phyloP scores from a whole-genome alignment of 2,329 filamentous ascomycete genomes.

The Ophiostoma sp. region DNA sequence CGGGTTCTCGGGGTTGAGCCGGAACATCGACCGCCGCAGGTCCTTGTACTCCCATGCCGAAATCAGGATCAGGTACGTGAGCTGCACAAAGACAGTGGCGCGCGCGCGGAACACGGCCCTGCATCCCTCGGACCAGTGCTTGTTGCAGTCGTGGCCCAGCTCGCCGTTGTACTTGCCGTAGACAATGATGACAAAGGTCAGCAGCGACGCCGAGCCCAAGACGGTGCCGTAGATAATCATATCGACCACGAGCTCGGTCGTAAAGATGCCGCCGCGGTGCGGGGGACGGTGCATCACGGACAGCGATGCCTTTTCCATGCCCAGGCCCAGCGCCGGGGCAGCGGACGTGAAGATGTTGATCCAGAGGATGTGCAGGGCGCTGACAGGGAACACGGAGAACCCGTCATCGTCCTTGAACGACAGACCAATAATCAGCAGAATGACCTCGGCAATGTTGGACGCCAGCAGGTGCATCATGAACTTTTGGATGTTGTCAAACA shows the following conservation, averaged over 20 bases:
- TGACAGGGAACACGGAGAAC: conserved; percentile 78
- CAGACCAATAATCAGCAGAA: conserved; percentile 73
- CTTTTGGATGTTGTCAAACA: conserved; percentile 87
- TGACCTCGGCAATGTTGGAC: conserved; percentile 79
- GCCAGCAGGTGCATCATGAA: conserved; percentile 75
- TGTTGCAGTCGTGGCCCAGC: conserved; percentile 60
- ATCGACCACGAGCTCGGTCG: conserved; percentile 69
- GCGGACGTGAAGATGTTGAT: conserved; percentile 91
- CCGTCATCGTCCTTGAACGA: conserved; percentile 67
- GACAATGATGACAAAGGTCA: conserved; percentile 61
- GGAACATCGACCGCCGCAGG: conserved; percentile 66
- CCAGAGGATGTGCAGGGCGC: conserved; percentile 84
- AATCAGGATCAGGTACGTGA: conserved; percentile 69
- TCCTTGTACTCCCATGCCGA: conserved; percentile 75
- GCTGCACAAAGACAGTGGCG: conserved; percentile 65
- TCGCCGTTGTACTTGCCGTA: conserved; percentile 52
- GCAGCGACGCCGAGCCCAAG: conserved; percentile 65
- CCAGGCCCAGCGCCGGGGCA: conserved; percentile 81
- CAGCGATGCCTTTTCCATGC: conserved; percentile 67
- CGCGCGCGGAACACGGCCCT: conserved; percentile 62
- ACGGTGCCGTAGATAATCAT: conserved; percentile 74
- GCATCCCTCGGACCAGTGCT: conserved; percentile 51
- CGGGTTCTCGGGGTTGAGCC: conserved; percentile 51
- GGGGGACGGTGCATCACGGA: conserved; percentile 79
- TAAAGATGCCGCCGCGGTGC: conserved; percentile 71